Percentiles rank a stretch among this genome's conserved stretches.
phyloP scores from a whole-genome alignment of 116 monocot species.

The Iris pallida region DNA sequence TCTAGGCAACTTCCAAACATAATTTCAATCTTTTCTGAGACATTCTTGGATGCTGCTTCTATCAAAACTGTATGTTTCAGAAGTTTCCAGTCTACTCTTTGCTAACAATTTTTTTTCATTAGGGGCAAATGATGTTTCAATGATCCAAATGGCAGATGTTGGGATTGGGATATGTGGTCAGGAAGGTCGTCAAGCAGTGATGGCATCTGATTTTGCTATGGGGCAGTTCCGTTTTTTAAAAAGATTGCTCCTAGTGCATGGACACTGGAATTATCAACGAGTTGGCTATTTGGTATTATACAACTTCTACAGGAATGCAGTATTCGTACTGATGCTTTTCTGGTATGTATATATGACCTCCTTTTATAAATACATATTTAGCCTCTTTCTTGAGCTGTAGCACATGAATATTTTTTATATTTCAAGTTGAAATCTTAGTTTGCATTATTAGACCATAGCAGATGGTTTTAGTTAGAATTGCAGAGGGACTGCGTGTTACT shows the following conservation, averaged over 20 bases:
- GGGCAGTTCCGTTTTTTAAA: slow-evolving; percentile 91
- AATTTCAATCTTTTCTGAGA: too few species aligned
- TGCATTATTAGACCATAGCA: too few species aligned
- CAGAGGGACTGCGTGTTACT: neutral
- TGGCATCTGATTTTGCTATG: slow-evolving; percentile 98
- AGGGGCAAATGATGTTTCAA: slow-evolving; percentile 98
- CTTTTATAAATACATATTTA: neutral
- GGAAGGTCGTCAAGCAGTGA: slow-evolving; percentile 98
- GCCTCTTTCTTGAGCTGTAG: too few species aligned
- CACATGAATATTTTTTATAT: too few species aligned
- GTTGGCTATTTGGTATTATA: slow-evolving; percentile 84
- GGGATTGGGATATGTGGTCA: slow-evolving; percentile 91
- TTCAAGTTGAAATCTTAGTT: too few species aligned
- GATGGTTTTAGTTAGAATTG: neutral
- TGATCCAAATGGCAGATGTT: slow-evolving; percentile 99
- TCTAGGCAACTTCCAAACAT: too few species aligned
- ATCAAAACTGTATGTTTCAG: too few species aligned
- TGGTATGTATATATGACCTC: slow-evolving; percentile 47
- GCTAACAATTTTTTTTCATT: slow-evolving; percentile 12
- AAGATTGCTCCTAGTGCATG: slow-evolving; percentile 92
- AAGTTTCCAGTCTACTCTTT: neutral
- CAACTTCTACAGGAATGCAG: slow-evolving; percentile 93
- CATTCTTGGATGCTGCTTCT: too few species aligned
- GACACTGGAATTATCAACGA: slow-evolving; percentile 97
- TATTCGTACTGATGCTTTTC: slow-evolving; percentile 88